phyloP scores from a whole-genome alignment of 192 early-diverging fungal genomes.

The Coemansia sp. region DNA sequence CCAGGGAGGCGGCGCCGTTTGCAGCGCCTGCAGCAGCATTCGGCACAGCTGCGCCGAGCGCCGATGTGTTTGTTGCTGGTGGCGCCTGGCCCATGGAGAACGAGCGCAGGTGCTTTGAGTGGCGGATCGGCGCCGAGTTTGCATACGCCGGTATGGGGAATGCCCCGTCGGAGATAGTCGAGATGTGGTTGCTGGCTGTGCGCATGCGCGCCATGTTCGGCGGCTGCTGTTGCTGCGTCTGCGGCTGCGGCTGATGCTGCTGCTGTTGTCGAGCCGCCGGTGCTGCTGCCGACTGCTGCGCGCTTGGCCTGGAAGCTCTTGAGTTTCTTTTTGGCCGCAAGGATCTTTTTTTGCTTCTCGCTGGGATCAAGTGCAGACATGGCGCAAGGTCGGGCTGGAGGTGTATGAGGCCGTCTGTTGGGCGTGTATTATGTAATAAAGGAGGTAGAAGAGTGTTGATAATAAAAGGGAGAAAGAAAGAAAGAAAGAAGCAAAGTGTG shows the following conservation, averaged over 20 bases:
- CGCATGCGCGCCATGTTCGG: slow-evolving; percentile 4
- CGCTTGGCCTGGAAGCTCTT: slow-evolving; percentile 46
- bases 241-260: slow-evolving; percentile 2
- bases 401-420: too few relatives aligned
- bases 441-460: background rate
- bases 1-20: background rate
- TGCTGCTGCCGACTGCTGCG: slow-evolving; percentile 15
- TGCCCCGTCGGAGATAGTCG: slow-evolving; percentile 1
- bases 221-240: background rate
- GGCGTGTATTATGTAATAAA: background rate
- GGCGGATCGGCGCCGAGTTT: slow-evolving; percentile 37
- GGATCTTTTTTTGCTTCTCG: slow-evolving; percentile 47
- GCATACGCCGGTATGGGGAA: slow-evolving; percentile 21
- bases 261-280: background rate
- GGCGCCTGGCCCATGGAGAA: slow-evolving; percentile 21
- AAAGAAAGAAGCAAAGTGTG: too few relatives aligned
- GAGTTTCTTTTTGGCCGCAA: slow-evolving; percentile 50
- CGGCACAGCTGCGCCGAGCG: background rate
- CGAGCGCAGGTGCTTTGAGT: slow-evolving; percentile 28
- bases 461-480: background rate
- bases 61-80: background rate
- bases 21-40: slow-evolving; percentile 2
- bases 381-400: too few relatives aligned
- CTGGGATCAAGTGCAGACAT: slow-evolving; percentile 13
- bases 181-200: slow-evolving; percentile 7